Evolutionary conservation across 2,329 filamentous ascomycete genomes (phyloP).

Genomic region (Cordyceps pruinosa): DNA sequence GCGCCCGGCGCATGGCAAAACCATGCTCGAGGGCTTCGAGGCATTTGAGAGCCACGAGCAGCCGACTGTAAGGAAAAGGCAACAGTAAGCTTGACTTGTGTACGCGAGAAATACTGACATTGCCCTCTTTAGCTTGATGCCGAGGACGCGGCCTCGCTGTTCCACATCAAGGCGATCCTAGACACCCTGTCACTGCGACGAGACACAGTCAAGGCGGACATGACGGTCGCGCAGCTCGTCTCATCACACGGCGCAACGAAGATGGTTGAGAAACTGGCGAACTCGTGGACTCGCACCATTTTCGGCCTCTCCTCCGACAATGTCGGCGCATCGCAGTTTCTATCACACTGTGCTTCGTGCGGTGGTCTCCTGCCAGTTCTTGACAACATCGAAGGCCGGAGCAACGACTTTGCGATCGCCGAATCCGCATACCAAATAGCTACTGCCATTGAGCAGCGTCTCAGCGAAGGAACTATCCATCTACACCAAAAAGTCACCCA

Average conservation of each 20-base stretch:
- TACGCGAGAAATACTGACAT: neutral
- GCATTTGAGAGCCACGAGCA: neutral
- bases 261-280: constrained; percentile 14
- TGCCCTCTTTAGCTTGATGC: neutral
- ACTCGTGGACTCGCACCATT: constrained; percentile 20
- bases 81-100: no score
- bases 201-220: neutral
- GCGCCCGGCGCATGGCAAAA: neutral
- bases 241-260: constrained; percentile 17
- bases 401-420: constrained; percentile 11
- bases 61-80: neutral
- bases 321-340: constrained; percentile 18
- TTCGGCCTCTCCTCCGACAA: constrained; percentile 18
- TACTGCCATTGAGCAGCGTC: constrained; percentile 13
- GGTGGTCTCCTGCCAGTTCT: constrained; percentile 17
- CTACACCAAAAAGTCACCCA: constrained; percentile 15
- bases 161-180: neutral
- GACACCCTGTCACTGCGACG: neutral
- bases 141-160: neutral
- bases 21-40: neutral
- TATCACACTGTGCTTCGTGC: constrained; percentile 19
- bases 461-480: constrained; percentile 14
- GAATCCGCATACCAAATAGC: constrained; percentile 9
- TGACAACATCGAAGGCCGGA: constrained; percentile 3
- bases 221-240: constrained; percentile 18